Percentiles rank a stretch among this genome's conserved stretches.
phyloP scores from a whole-genome alignment of 768 basidiomycete species.

The Tricholoma sp. region DNA sequence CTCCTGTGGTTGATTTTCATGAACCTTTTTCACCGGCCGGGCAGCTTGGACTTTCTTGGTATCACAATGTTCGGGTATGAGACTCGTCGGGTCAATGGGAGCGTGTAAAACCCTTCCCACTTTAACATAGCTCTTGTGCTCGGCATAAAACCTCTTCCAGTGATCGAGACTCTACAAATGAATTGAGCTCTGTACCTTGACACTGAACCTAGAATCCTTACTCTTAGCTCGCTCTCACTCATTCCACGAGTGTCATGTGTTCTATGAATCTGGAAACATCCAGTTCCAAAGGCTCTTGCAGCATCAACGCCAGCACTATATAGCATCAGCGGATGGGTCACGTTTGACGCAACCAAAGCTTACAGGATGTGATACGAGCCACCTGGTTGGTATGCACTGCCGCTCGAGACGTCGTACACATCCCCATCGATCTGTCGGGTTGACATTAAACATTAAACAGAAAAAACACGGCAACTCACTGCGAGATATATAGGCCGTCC shows the following conservation, averaged over 20 bases:
- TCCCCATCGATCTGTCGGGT: slow-evolving; percentile 76
- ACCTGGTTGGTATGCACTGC: slow-evolving; percentile 80
- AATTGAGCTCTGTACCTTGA: neutral
- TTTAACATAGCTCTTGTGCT: slow-evolving; percentile 74
- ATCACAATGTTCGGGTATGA: slow-evolving; percentile 73
- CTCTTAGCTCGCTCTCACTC: slow-evolving; percentile 62
- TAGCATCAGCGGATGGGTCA: neutral
- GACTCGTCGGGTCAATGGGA: slow-evolving; percentile 70
- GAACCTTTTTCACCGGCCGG: slow-evolving; percentile 23
- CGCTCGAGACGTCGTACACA: slow-evolving; percentile 87
- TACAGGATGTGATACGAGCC: slow-evolving; percentile 77
- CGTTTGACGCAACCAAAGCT: slow-evolving; percentile 18
- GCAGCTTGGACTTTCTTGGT: slow-evolving; percentile 45
- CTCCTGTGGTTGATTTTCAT: slow-evolving; percentile 17
- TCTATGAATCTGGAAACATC: slow-evolving; percentile 86
- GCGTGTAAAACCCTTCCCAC: slow-evolving; percentile 73
- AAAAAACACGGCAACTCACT: slow-evolving; percentile 35
- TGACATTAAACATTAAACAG: slow-evolving; percentile 4
- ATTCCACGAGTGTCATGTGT: slow-evolving; percentile 90
- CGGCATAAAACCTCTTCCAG: slow-evolving; percentile 88
- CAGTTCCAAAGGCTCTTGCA: slow-evolving; percentile 89
- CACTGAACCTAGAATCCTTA: slow-evolving; percentile 27
- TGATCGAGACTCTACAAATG: slow-evolving; percentile 60
- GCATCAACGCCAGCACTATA: slow-evolving; percentile 76
- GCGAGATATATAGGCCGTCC: slow-evolving; percentile 79